These are phyloP conservation scores for Saccharomycopsis sp. DNA, from an alignment of 805 yeast species.

Conservation along the genomic window DNA sequence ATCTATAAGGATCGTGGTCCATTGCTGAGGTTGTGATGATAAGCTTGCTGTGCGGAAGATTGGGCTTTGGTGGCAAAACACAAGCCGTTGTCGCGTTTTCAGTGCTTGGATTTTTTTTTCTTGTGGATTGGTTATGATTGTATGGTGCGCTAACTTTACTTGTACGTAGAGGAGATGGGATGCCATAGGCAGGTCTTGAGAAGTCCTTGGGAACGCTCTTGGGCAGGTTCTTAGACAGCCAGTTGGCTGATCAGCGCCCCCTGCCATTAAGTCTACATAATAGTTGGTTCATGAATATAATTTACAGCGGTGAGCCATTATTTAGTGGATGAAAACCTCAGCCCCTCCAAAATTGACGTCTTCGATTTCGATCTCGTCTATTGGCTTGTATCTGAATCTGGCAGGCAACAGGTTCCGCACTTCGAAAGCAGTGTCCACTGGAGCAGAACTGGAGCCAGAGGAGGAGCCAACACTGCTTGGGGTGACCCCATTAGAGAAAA, in stretches of 20 bases:
- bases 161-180: no score
- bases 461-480: conserved; percentile 25
- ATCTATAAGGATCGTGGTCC: conserved; percentile 90
- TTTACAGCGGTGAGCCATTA: no score
- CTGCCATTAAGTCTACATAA: no score
- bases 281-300: no score
- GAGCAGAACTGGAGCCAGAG: background rate
- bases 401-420: conserved; percentile 51
- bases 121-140: no score
- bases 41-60: no score
- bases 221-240: no score
- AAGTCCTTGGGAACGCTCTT: no score
- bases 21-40: conserved; percentile 34
- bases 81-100: background rate
- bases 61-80: background rate
- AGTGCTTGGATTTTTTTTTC: no score
- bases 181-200: no score
- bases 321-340: conserved; percentile 27
- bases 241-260: no score
- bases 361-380: conserved; percentile 66
- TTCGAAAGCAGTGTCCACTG: conserved; percentile 8
- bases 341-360: conserved; percentile 82
- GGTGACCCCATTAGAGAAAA: conserved; percentile 35
- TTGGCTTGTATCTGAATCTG: conserved; percentile 59
- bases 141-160: no score